These are phyloP conservation scores for Cladophialophora bantiana DNA, from an alignment of 2,329 filamentous ascomycete species.

Conservation along the genomic window DNA sequence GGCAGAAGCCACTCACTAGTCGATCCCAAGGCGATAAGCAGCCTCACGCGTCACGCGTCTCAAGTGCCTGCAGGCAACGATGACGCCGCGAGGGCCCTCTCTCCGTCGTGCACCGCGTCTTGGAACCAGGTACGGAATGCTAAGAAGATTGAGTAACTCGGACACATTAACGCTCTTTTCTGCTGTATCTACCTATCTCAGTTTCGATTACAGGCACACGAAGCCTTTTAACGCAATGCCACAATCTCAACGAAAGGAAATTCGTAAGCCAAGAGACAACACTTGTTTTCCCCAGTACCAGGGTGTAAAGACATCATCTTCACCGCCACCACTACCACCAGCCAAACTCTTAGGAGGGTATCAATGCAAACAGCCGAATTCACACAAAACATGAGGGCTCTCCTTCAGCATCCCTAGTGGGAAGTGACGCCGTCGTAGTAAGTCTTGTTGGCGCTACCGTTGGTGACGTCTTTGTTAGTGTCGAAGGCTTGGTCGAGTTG, in stretches of 20 bases:
- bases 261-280: not conserved
- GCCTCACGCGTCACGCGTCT: too few species aligned
- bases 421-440: constrained; percentile 38
- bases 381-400: constrained; percentile 1
- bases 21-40: too few species aligned
- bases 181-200: constrained; percentile 1
- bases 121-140: too few species aligned
- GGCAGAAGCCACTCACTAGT: too few species aligned
- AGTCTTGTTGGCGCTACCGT: constrained; percentile 26
- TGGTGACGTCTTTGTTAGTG: constrained; percentile 24
- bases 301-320: not conserved
- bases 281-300: constrained; percentile 3
- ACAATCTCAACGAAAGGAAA: not conserved
- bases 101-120: too few species aligned
- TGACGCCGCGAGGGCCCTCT: too few species aligned
- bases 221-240: not conserved
- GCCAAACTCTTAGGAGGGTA: constrained; percentile 23
- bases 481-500: constrained; percentile 55
- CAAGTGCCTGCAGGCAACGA: too few species aligned
- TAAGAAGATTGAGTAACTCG: too few species aligned
- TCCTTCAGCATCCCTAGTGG: constrained; percentile 4
- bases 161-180: not conserved
- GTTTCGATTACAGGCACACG: not conserved
- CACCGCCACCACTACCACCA: not conserved
- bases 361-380: constrained; percentile 21